Evolutionary conservation across 176 grass and related monocot species (phyloP), one percentile per base, ranked within the genome.

Genomic region (sorghum (Sorghum bicolor)): DNA sequence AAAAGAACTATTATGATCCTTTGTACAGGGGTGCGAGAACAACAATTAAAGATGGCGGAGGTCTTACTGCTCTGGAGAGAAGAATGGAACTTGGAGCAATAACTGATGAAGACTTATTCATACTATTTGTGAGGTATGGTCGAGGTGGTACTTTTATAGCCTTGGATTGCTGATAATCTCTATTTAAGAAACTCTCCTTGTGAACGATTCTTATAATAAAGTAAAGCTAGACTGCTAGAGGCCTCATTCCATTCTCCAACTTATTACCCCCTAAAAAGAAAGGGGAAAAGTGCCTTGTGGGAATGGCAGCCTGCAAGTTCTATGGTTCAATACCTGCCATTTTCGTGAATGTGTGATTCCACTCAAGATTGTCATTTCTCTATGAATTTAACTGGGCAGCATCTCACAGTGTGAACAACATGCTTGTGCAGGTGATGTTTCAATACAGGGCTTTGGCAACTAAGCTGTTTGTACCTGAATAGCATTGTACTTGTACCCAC

Each of bases 1-100:
- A 4, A 11, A 30, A 33, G 44, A 32, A 31, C n/a, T 44, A 30
- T 19, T 28, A 64, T 10, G 16, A 32, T 79, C 32, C 50, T 80
- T 69, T 80, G n/a, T 48, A 60, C 74, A 94, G 95, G 88, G 90
- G 95, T 88, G 90, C 90, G 47, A 90, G 85, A 82, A 92, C 88
- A 76, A 88, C 95, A 79, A 91, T 91, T 64, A 94, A 88, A 86
- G 95, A 98, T 88, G 92, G 87, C 9, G 92, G 92, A 29, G 91
- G 89, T 16, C 39, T 98, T 69, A 98, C 95, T 84, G 90, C 95
- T 80, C 84, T 98, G 44, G 95, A 98, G 87, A 94, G 95, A 83
- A 88, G 92, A 90, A 98, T 98, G 95, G 95, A 98, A 67, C 92
- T 94, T 53, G 95, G 95, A 85, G 95, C 95, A 84, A 98, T 98